phyloP scores from a whole-genome alignment of 352 stramenopile genomes.

The Pythium oligandrum region DNA sequence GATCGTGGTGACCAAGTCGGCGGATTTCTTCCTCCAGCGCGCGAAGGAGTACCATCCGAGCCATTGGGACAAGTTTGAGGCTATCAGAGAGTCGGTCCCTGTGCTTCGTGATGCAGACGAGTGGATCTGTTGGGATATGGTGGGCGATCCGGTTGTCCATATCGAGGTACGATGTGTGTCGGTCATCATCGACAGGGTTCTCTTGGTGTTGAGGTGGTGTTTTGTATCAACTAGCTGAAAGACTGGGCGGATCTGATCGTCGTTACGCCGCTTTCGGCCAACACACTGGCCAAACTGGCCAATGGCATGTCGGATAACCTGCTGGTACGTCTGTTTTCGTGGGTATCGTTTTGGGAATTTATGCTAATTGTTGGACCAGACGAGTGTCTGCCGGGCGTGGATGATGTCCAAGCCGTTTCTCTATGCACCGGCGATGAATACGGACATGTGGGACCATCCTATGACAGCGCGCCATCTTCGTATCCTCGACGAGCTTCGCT shows the following conservation, averaged over 20 bases:
- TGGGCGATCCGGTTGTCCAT: slow-evolving; percentile 81
- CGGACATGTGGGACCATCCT: slow-evolving; percentile 96
- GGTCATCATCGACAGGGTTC: neutral
- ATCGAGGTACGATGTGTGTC: slow-evolving; percentile 59
- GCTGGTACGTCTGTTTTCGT: slow-evolving; percentile 41
- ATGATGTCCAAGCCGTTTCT: slow-evolving; percentile 91
- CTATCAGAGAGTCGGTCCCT: slow-evolving; percentile 23
- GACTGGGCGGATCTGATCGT: slow-evolving; percentile 94
- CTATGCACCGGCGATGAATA: slow-evolving; percentile 96
- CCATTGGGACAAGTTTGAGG: slow-evolving; percentile 39
- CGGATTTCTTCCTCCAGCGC: slow-evolving; percentile 78
- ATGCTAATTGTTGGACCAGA: slow-evolving; percentile 32
- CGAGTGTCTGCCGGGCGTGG: slow-evolving; percentile 91
- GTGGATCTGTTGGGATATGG: slow-evolving; percentile 73
- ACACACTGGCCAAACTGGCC: slow-evolving; percentile 88
- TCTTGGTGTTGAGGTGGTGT: neutral
- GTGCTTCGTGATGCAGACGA: slow-evolving; percentile 77
- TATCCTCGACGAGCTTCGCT: slow-evolving; percentile 54
- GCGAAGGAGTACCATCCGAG: slow-evolving; percentile 66
- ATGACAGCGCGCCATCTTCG: slow-evolving; percentile 81
- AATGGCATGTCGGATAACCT: slow-evolving; percentile 95
- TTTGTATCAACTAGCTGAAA: slow-evolving; percentile 57
- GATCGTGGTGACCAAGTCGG: slow-evolving; percentile 76
- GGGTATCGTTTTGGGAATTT: slow-evolving; percentile 5
- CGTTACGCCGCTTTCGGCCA: slow-evolving; percentile 86